These are phyloP conservation scores for Lactifluus echinatus DNA, from an alignment of 768 basidiomycete species.

Conservation along the genomic window DNA sequence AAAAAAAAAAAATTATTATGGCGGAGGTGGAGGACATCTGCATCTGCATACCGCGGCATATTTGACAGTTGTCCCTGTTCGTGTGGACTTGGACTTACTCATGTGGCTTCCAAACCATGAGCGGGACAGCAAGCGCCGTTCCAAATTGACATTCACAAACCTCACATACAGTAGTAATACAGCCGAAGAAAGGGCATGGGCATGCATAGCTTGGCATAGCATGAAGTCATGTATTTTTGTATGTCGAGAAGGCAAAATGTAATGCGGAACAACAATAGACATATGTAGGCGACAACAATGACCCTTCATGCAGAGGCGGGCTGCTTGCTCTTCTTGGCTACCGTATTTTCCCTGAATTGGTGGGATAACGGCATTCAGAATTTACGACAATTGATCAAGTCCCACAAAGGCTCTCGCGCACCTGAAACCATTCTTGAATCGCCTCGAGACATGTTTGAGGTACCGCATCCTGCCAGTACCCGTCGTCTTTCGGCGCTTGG, in stretches of 20 bases:
- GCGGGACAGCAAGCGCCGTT: background rate
- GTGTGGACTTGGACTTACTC: background rate
- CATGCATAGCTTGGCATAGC: slow-evolving; percentile 14
- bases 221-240: slow-evolving; percentile 28
- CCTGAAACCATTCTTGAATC: slow-evolving; percentile 99
- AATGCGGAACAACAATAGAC: slow-evolving; percentile 13
- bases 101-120: background rate
- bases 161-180: background rate
- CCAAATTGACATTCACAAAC: background rate
- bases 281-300: slow-evolving; percentile 18
- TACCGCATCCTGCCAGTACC: slow-evolving; percentile 94
- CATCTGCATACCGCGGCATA: background rate
- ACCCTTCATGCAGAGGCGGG: slow-evolving; percentile 40
- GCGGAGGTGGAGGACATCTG: too few species aligned
- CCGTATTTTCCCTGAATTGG: slow-evolving; percentile 69
- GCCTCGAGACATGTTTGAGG: slow-evolving; percentile 85
- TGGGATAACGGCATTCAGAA: slow-evolving; percentile 4
- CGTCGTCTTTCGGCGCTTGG: slow-evolving; percentile 99
- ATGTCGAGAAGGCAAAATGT: slow-evolving; percentile 20
- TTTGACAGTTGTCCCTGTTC: background rate
- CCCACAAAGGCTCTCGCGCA: slow-evolving; percentile 27
- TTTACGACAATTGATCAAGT: background rate
- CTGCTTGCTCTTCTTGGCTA: slow-evolving; percentile 74
- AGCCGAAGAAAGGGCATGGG: background rate
- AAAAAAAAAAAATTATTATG: background rate